Evolutionary conservation across 345 rosid species (phyloP).

Genomic region (Hibiscus trionum): DNA sequence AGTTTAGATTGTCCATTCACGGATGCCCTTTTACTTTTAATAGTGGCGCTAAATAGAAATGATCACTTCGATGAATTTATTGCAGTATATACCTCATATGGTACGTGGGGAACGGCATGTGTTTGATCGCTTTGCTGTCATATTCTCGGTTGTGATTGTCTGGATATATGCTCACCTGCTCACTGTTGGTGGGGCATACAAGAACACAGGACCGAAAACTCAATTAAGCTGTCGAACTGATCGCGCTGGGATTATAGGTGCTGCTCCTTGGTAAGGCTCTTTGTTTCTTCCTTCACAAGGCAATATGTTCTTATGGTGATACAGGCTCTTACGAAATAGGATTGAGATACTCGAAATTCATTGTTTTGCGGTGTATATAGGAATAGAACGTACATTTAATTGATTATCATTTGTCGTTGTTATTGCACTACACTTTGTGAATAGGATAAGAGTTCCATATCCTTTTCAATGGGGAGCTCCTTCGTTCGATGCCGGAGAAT

Average conservation of each 20-base stretch:
- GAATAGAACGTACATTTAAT: background rate
- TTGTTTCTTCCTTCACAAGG: background rate
- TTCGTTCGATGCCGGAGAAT: conserved; percentile 90
- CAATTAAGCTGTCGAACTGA: conserved; percentile 85
- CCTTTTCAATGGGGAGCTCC: conserved; percentile 99
- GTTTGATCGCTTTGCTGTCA: conserved; percentile 79
- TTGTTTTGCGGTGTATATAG: too few relatives aligned
- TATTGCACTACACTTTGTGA: conserved; percentile 8
- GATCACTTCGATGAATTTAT: background rate
- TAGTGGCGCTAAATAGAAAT: background rate
- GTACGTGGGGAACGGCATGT: conserved; percentile 53
- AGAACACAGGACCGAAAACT: conserved; percentile 53
- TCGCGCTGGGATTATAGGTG: conserved; percentile 75
- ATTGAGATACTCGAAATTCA: too few relatives aligned
- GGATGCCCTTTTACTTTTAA: background rate
- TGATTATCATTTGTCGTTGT: conserved; percentile 5
- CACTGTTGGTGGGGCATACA: conserved; percentile 87
- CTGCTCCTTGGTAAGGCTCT: conserved; percentile 70
- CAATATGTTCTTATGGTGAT: background rate
- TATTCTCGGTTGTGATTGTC: conserved; percentile 76
- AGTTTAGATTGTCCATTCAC: background rate
- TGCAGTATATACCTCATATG: conserved; percentile 78
- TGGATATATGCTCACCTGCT: conserved; percentile 95
- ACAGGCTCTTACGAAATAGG: background rate
- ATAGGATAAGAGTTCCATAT: conserved; percentile 92